Evolutionary conservation across 225 moss, liverwort and hornwort species (phyloP), one percentile per base, ranked within the genome.

Genomic region (Pseudoscleropodium purum): DNA sequence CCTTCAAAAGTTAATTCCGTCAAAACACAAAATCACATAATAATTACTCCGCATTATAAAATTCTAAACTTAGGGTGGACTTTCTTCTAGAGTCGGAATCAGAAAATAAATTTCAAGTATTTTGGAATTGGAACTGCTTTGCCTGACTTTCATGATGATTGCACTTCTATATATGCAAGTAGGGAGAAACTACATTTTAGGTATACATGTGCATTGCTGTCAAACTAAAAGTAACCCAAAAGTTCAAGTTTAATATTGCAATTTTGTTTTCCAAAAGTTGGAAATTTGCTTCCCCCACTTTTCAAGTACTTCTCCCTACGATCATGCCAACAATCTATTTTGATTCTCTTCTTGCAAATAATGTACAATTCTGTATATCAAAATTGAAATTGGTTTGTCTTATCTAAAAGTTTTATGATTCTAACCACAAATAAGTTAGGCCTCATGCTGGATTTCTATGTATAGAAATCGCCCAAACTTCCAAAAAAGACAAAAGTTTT

Each of bases 381-480:
- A 1, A 34, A 76, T 76, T 1, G 0, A 0, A 34, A 51, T 1
- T 51, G 34, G 7, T 49, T 49, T 49, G 49, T 49, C 33, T 49
- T 49, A 33, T 49, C 0, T 18, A 4, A 49, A 47, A 75, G 11
- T 18, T 30, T 47, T 7, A 1, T 18, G 6, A 18, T 31, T 7
- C 0, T 0, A 0, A 4, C 33, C 4, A 33, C 2, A 45, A 0
- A 74, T 0, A 74, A 27, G 5, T 27, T 5, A 27, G 3, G 2
- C 43, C 8, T 29, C 3, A 43, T 0, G 10, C 0, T 0, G 0
- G 0, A 18, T 10, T 74, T 74, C 3, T 5, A 30, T 45, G 0
- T 18, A 45, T 2, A 29, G 0, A 18, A 30, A 75, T 11, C 1
- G 1, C 0, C 2, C 31, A 47, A 47, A 47, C 1, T 47, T 31